A percentile compares a stretch with the other conserved stretches of the same genome.
Evolutionary conservation across 192 early-diverging fungal species (phyloP).

Genomic region (Linnemannia zychae): DNA sequence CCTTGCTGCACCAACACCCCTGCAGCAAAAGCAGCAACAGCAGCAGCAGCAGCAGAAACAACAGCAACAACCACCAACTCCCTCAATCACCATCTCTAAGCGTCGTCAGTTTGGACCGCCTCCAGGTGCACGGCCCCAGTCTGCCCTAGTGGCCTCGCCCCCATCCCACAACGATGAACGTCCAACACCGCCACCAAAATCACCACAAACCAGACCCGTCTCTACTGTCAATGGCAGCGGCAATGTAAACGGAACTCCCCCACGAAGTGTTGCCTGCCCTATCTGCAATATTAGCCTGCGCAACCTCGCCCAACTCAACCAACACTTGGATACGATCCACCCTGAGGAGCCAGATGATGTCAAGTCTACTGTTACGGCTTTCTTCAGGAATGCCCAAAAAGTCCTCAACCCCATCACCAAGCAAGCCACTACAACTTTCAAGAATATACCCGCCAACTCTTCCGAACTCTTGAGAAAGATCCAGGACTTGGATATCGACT

Average conservation of each 20-base stretch:
- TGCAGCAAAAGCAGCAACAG: constrained; percentile 27
- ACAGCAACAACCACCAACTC: background rate
- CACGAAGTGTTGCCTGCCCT: constrained; percentile 36
- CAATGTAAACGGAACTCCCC: background rate
- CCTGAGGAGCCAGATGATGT: constrained; percentile 65
- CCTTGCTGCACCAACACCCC: constrained; percentile 10
- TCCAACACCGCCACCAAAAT: constrained; percentile 39
- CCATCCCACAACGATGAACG: constrained; percentile 3
- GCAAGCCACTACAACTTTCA: constrained; percentile 46
- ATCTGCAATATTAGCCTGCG: constrained; percentile 53
- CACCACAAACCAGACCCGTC: constrained; percentile 27
- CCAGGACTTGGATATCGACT: constrained; percentile 57
- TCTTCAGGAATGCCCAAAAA: constrained; percentile 68
- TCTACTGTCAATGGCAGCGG: constrained; percentile 3
- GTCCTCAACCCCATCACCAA: constrained; percentile 61
- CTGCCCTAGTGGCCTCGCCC: background rate
- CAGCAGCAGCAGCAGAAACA: background rate
- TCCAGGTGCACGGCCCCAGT: constrained; percentile 12
- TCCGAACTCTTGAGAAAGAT: constrained; percentile 60
- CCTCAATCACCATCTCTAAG: constrained; percentile 22
- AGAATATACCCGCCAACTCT: constrained; percentile 58
- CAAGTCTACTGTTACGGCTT: constrained; percentile 61
- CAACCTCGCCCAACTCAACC: constrained; percentile 54
- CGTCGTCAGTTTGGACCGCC: constrained; percentile 51
- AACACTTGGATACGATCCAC: constrained; percentile 65